These are phyloP conservation scores for Sanguinoderma infundibulare DNA, from an alignment of 1,284 basidiomycete genomes.

Conservation along the genomic window DNA sequence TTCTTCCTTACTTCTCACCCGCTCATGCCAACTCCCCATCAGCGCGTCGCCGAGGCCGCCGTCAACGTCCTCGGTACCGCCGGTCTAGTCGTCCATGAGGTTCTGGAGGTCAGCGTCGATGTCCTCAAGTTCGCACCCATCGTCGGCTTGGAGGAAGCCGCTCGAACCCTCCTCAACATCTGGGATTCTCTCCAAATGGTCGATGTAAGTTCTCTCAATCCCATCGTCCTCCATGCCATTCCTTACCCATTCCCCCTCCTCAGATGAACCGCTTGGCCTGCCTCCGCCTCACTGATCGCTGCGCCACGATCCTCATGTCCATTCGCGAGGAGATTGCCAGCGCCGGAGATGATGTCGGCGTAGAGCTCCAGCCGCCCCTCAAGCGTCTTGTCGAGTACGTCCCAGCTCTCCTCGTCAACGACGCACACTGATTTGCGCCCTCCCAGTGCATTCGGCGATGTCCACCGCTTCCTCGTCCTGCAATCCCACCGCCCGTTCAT, in stretches of 20 bases:
- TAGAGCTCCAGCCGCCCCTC: conserved; percentile 45
- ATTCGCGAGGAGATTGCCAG: conserved; percentile 49
- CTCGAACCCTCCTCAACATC: conserved; percentile 55
- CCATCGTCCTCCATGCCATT: neutral
- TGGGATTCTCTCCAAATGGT: conserved; percentile 66
- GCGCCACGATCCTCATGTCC: conserved; percentile 52
- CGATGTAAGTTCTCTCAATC: conserved; percentile 51
- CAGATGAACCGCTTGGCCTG: conserved; percentile 62
- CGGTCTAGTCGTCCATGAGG: conserved; percentile 50
- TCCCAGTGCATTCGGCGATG: conserved; percentile 35
- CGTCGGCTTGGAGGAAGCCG: conserved; percentile 57
- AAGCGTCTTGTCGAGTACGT: conserved; percentile 56
- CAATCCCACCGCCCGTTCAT: conserved; percentile 73
- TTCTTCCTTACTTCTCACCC: neutral
- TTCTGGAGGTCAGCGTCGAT: conserved; percentile 49
- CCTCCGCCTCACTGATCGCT: conserved; percentile 54
- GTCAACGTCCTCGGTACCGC: conserved; percentile 49
- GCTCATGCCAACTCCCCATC: neutral
- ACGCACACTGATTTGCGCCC: neutral
- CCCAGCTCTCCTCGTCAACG: neutral
- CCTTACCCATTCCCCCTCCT: neutral
- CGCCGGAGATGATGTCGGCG: conserved; percentile 41
- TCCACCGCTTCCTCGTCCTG: conserved; percentile 58
- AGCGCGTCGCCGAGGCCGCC: conserved; percentile 43
- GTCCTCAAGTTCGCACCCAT: conserved; percentile 60